Evolutionary conservation across 768 basidiomycete species (phyloP), one percentile per base, ranked within the genome.

Genomic region (Mycena vulgaris): DNA sequence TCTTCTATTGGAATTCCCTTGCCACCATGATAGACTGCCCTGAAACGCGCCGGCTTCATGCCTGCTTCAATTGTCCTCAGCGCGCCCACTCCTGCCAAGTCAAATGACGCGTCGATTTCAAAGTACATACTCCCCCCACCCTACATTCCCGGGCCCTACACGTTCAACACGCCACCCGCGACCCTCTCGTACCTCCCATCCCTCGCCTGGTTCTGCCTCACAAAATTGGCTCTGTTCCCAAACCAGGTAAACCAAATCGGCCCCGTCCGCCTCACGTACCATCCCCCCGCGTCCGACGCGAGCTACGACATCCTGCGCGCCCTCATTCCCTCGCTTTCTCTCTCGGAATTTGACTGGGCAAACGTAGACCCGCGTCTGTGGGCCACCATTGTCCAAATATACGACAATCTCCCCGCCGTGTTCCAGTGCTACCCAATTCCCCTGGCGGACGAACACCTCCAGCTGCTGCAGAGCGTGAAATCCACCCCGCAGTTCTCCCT

Each of bases 371-470:
- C 93, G 2, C 81, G 85, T 14, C 79, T 92, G 17, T 94, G 93
- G 92, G 88, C 86, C 0, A 81, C 86, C 23, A 66, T 95, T 48
- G 82, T 87, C 6, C 93, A 93, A 74, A 74, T 93, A 33, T 89
- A 89, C 80, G 75, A 86, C 73, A 66, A 78, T 37, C 84, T 93
- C 9, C 92, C 93, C 0, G 37, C 77, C 0, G 63, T 37, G 52
- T 81, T 89, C 63, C 74, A 73, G 2, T 74, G 76, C 1, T 88
- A 87, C 76, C 70, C 78, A 23, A 76, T 92, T 19, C 86, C 90
- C 4, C 86, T 93, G 31, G 80, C 85, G 0, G 89, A 93, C 74
- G 75, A 75, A 8, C 83, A 89, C 69, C 79, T 92, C 0, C 87
- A 87, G 3, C 79, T 88, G 17, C 85, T 94, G 16, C 92, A 93